phyloP scores from a whole-genome alignment of 306 rosid species.

The Amphicarpaea edgeworthii region DNA sequence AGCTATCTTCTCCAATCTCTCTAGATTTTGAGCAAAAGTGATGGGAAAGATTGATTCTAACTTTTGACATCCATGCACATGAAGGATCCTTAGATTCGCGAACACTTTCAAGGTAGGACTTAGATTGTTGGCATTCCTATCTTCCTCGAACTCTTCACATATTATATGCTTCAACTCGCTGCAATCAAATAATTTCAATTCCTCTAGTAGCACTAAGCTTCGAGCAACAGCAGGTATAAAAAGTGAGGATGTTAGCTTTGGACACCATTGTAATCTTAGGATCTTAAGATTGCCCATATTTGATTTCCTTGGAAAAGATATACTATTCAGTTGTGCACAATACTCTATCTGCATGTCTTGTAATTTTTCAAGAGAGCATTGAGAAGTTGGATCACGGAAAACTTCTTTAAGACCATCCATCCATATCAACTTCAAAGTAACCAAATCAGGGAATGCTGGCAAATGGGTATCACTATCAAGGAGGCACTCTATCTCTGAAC shows the following conservation, averaged over 20 bases:
- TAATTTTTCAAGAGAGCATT: neutral
- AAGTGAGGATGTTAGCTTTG: constrained; percentile 5
- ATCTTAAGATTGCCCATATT: neutral
- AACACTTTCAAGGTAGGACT: neutral
- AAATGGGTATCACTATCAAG: neutral
- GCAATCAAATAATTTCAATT: constrained; percentile 3
- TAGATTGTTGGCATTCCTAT: neutral
- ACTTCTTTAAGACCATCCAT: constrained; percentile 14
- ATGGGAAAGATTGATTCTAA: neutral
- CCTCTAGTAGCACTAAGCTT: neutral
- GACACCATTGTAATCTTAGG: neutral
- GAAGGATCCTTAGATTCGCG: neutral
- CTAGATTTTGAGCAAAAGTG: neutral
- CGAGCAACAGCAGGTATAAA: neutral
- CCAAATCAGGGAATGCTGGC: neutral
- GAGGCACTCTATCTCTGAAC: neutral
- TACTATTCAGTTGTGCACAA: neutral
- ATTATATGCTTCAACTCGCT: neutral
- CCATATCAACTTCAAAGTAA: constrained; percentile 4
- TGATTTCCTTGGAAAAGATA: constrained; percentile 1
- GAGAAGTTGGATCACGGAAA: neutral
- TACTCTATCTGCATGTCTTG: neutral
- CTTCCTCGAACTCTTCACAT: neutral
- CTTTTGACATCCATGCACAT: neutral
- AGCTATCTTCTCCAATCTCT: neutral